phyloP scores from a whole-genome alignment of 2,329 filamentous ascomycete species.

The Fusarium scirpi region DNA sequence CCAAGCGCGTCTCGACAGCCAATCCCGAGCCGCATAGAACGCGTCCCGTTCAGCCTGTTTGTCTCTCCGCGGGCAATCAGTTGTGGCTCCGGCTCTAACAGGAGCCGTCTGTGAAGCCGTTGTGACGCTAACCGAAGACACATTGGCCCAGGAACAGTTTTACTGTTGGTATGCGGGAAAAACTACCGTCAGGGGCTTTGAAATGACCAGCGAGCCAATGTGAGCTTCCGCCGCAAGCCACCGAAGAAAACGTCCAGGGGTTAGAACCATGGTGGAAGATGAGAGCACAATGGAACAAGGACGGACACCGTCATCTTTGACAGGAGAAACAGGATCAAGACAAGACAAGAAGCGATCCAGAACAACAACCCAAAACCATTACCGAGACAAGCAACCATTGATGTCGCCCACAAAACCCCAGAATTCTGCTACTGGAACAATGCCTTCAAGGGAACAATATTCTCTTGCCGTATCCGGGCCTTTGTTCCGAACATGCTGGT shows the following conservation, averaged over 20 bases:
- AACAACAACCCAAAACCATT: conserved; percentile 7
- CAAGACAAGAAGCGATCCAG: conserved; percentile 19
- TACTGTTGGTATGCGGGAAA: conserved; percentile 16
- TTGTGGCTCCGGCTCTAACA: conserved; percentile 39
- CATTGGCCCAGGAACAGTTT: conserved; percentile 45
- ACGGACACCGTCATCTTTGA: conserved; percentile 9
- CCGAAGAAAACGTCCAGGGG: conserved; percentile 28
- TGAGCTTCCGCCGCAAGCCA: conserved; percentile 28
- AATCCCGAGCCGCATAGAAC: conserved; percentile 25
- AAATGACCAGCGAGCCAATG: conserved; percentile 25
- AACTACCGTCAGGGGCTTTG: conserved; percentile 26
- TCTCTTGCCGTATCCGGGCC: conserved; percentile 33
- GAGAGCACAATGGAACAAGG: conserved; percentile 1
- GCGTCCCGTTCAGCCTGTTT: conserved; percentile 18
- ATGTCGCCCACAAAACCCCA: conserved; percentile 3
- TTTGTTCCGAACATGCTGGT: conserved; percentile 35
- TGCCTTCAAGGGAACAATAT: conserved; percentile 3
- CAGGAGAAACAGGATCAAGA: conserved; percentile 14
- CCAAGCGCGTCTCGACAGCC: conserved; percentile 20
- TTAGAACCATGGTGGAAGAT: conserved; percentile 5
- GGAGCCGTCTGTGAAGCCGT: conserved; percentile 18
- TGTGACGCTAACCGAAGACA: conserved; percentile 34
- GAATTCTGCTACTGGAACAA: conserved; percentile 9
- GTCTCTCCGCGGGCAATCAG: conserved; percentile 27
- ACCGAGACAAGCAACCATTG: conserved; percentile 27